Base-by-base conservation (phyloP, 768 basidiomycete species). In the Strobilomyces dryophilus region DNA sequence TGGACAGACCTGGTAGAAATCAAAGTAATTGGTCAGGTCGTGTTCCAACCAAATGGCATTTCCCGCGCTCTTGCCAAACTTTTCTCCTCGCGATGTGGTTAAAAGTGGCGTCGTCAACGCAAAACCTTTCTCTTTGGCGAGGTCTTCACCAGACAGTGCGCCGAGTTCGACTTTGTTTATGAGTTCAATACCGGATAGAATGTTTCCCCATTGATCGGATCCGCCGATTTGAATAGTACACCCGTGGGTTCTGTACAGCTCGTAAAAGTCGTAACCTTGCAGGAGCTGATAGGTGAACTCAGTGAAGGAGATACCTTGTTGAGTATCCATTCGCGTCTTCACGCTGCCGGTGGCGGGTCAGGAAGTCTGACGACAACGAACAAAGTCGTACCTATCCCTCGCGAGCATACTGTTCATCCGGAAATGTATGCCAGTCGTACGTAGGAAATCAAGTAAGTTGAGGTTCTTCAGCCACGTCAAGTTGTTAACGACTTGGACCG, bases 171-270 rank as follows among this genome's bases (percentile, higher is more conserved):
- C 47, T 79, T 73, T 83, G 50, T 82, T 79, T 62, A 98, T 95
- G 52, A 99, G 80, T 51, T 98, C 93, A 32, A 98, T 76, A 20
- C 97, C 97, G 26, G 92, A 89, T 29, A 95, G 73, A 58, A 99
- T 98, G 66, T 99, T 99, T 15, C 97, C 97, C 90, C 94, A 97
- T 69, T 99, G 97, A 68, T 99, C 97, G 0, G 93, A 95, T 10
- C 97, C 97, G 45, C 97, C 97, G 39, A 98, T 73, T 70, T 99
- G 97, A 40, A 97, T 80, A 14, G 81, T 80, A 69, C 95, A 98
- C 5, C 75, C 76, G 48, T 80, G 75, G 20, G 78, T 67, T 57
- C 76, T 75, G 66, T 88, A 73, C 9, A 99, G 78, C 60, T 84
- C 75, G 59, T 87, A 80, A 71, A 97, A 99, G 71, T 99, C 97